Percentiles rank a stretch among this genome's conserved stretches.
Conservation (phyloP, 805 yeast genomes). For the Wickerhamiella alocasiicola region DNA sequence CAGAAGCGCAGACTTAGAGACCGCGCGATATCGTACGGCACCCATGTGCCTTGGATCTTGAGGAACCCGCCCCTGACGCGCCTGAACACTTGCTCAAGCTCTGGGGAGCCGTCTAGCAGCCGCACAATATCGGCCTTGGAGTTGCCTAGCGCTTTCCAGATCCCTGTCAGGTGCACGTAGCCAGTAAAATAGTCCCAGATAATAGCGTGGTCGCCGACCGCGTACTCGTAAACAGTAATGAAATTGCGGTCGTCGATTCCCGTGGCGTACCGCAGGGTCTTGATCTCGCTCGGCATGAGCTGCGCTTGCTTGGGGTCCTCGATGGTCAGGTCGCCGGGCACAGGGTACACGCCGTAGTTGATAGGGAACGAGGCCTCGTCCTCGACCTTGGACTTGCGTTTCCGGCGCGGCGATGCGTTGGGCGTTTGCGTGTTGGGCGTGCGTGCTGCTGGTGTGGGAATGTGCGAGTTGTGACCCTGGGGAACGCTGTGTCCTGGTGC, state of each 20-base stretch:
- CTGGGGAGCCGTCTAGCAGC: conserved; percentile 50
- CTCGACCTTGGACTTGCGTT: neutral
- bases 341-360: conserved; percentile 22
- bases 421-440: too few species aligned
- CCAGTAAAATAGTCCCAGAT: conserved; percentile 83
- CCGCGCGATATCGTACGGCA: conserved; percentile 58
- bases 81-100: conserved; percentile 46
- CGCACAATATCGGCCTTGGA: conserved; percentile 67
- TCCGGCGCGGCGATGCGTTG: neutral
- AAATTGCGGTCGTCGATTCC: conserved; percentile 59
- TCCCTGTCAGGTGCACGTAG: conserved; percentile 74
- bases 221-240: conserved; percentile 61
- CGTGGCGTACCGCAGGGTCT: conserved; percentile 43
- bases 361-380: conserved; percentile 20
- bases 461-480: too few species aligned
- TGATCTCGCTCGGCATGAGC: conserved; percentile 18
- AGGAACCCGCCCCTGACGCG: conserved; percentile 83
- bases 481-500: too few species aligned
- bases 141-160: conserved; percentile 68
- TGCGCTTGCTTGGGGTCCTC: conserved; percentile 14
- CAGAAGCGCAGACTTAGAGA: conserved; percentile 62
- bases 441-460: too few species aligned
- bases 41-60: conserved; percentile 92
- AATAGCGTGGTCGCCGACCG: conserved; percentile 56
- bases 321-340: conserved; percentile 16